Evolutionary conservation across 1,284 basidiomycete species (phyloP).

Genomic region (Flammula alnicola): DNA sequence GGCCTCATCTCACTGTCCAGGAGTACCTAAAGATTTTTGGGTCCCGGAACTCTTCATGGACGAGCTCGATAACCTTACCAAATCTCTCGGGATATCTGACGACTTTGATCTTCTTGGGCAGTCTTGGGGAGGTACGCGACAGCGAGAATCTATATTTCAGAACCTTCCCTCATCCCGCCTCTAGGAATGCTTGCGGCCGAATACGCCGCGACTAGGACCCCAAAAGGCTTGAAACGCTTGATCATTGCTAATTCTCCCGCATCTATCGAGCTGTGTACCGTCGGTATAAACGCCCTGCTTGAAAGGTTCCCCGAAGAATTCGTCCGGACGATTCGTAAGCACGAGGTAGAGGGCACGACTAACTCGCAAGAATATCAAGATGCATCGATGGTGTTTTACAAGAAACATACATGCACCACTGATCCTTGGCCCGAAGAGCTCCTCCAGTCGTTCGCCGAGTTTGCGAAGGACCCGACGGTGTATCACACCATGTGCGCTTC

Average conservation of each 20-base stretch:
- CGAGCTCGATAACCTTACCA: slow-evolving; percentile 49
- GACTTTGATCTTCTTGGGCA: slow-evolving; percentile 50
- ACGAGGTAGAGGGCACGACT: slow-evolving; percentile 29
- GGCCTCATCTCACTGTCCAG: slow-evolving; percentile 44
- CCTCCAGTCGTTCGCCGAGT: slow-evolving; percentile 18
- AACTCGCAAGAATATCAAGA: slow-evolving; percentile 29
- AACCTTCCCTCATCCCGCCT: background rate
- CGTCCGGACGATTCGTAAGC: slow-evolving; percentile 24
- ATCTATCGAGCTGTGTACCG: slow-evolving; percentile 30
- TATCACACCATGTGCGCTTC: slow-evolving; percentile 23
- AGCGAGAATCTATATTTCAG: background rate
- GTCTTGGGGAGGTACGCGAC: slow-evolving; percentile 50
- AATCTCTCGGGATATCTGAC: slow-evolving; percentile 38
- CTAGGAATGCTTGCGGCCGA: slow-evolving; percentile 45
- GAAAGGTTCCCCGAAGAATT: slow-evolving; percentile 30
- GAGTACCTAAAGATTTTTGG: slow-evolving; percentile 48
- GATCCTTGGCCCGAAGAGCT: slow-evolving; percentile 32
- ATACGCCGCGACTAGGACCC: slow-evolving; percentile 34
- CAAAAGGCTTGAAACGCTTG: slow-evolving; percentile 45
- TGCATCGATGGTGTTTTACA: slow-evolving; percentile 30
- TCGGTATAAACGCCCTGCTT: slow-evolving; percentile 15
- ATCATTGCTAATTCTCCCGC: slow-evolving; percentile 40
- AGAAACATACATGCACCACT: slow-evolving; percentile 31
- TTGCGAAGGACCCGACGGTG: slow-evolving; percentile 26
- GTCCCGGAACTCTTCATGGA: slow-evolving; percentile 50